Percentiles rank a stretch among this genome's conserved stretches.
phyloP scores from a whole-genome alignment of 2,329 filamentous ascomycete species.

The Diaporthe sp. region DNA sequence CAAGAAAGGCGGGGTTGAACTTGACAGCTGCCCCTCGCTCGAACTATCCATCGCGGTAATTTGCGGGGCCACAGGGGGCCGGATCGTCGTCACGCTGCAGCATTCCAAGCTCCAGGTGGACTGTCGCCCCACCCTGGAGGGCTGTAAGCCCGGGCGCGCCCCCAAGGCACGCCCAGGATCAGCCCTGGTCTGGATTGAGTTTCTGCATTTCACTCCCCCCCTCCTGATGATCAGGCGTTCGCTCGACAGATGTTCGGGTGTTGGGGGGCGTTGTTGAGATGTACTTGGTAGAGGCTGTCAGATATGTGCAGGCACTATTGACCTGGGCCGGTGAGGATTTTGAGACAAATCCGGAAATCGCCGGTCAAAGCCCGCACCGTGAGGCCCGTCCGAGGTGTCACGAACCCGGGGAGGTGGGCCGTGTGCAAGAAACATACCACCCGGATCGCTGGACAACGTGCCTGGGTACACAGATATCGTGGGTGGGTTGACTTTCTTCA shows the following conservation, averaged over 20 bases:
- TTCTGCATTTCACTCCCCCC: constrained; percentile 27
- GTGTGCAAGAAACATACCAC: constrained; percentile 8
- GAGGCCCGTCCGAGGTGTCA: neutral
- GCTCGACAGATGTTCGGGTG: constrained; percentile 9
- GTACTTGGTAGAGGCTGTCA: neutral
- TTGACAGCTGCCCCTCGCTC: constrained; percentile 33
- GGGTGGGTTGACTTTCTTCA: neutral
- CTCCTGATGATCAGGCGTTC: constrained; percentile 28
- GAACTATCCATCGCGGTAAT: constrained; percentile 24
- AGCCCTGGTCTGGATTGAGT: constrained; percentile 37
- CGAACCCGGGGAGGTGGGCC: constrained; percentile 7
- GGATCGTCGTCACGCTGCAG: constrained; percentile 36
- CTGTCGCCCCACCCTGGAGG: constrained; percentile 34
- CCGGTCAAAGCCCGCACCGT: neutral
- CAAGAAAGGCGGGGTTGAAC: constrained; percentile 29
- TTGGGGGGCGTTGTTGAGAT: constrained; percentile 15
- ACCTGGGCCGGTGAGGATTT: constrained; percentile 5
- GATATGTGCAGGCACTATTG: neutral
- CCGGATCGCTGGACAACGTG: neutral
- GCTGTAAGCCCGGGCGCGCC: constrained; percentile 10
- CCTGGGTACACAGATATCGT: neutral
- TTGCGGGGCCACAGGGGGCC: constrained; percentile 37
- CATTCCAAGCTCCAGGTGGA: constrained; percentile 21
- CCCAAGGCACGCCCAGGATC: constrained; percentile 9
- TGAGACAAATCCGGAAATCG: constrained; percentile 20